A percentile compares a stretch with the other conserved stretches of the same genome.
Conservation (phyloP, 202 grass and related monocot species). For the Elaeis oleifera region DNA sequence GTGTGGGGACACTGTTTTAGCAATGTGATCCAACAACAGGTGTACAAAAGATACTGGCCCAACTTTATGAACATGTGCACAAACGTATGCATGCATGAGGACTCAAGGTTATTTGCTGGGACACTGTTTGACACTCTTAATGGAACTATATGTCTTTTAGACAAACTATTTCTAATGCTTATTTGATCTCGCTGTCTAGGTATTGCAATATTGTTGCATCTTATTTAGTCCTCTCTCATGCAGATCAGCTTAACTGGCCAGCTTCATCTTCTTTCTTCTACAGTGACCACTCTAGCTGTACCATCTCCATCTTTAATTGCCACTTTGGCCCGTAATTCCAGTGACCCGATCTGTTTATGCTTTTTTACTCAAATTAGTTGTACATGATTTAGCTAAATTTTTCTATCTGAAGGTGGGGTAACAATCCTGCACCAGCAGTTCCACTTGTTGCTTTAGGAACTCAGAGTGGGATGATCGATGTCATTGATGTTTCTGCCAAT, state of each 20-base stretch:
- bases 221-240: conserved; percentile 32
- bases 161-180: no score
- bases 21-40: no score
- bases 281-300: conserved; percentile 81
- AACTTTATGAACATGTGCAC: no score
- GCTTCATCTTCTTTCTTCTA: conserved; percentile 99
- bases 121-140: no score
- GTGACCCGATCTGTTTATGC: conserved; percentile 13
- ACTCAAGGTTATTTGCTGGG: no score
- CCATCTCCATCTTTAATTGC: conserved; percentile 95
- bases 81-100: no score
- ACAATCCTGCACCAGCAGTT: conserved; percentile 95
- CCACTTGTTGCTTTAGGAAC: conserved; percentile 92
- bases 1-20: no score
- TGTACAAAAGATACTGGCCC: no score
- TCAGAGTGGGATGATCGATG: conserved; percentile 79
- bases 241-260: conserved; percentile 94
- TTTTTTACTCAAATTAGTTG: not conserved
- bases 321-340: conserved; percentile 78
- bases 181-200: not conserved
- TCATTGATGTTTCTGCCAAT: conserved; percentile 76
- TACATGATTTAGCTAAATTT: conserved; percentile 12
- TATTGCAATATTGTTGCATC: not conserved
- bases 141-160: no score
- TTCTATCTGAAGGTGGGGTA: conserved; percentile 83